Conservation (phyloP, 768 basidiomycete species). For the Russula dissimulans region DNA sequence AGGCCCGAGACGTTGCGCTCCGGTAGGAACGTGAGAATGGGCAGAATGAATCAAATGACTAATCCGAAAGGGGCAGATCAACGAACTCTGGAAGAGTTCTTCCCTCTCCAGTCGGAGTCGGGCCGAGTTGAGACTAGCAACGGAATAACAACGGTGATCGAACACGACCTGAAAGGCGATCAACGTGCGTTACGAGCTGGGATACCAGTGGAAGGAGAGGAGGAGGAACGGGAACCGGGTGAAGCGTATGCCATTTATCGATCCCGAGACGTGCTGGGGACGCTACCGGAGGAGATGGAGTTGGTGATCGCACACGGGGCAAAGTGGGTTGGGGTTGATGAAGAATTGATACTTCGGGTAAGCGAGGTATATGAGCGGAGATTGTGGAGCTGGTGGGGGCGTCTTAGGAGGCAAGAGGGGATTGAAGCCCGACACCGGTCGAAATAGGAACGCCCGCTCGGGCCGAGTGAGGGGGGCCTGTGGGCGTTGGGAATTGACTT, state of each 20-base stretch:
- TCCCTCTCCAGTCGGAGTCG: slow-evolving; percentile 6
- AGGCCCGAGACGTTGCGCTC: slow-evolving; percentile 1
- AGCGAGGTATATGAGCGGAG: slow-evolving; percentile 62
- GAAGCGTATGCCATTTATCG: slow-evolving; percentile 56
- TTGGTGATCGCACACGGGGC: slow-evolving; percentile 44
- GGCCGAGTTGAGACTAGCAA: not conserved
- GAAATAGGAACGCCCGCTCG: not conserved
- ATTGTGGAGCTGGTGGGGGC: slow-evolving; percentile 41
- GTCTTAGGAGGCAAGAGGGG: not conserved
- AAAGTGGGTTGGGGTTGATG: slow-evolving; percentile 44
- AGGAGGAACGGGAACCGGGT: slow-evolving; percentile 38
- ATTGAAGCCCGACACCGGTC: not conserved
- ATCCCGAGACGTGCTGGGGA: slow-evolving; percentile 57
- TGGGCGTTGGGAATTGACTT: too few relatives aligned
- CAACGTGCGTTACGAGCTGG: slow-evolving; percentile 10
- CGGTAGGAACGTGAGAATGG: not conserved
- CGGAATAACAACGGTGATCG: not conserved
- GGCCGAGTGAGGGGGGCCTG: not conserved
- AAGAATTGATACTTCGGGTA: slow-evolving; percentile 42
- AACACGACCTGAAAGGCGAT: not conserved
- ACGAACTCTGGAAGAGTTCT: slow-evolving; percentile 29
- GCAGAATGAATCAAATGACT: not conserved
- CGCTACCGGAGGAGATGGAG: slow-evolving; percentile 41
- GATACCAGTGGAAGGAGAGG: slow-evolving; percentile 1
- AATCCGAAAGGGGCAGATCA: slow-evolving; percentile 11